A percentile compares a stretch with the other conserved stretches of the same genome.
phyloP scores from a whole-genome alignment of 1,139 yeast species.

The Suhomyces kunorum region DNA sequence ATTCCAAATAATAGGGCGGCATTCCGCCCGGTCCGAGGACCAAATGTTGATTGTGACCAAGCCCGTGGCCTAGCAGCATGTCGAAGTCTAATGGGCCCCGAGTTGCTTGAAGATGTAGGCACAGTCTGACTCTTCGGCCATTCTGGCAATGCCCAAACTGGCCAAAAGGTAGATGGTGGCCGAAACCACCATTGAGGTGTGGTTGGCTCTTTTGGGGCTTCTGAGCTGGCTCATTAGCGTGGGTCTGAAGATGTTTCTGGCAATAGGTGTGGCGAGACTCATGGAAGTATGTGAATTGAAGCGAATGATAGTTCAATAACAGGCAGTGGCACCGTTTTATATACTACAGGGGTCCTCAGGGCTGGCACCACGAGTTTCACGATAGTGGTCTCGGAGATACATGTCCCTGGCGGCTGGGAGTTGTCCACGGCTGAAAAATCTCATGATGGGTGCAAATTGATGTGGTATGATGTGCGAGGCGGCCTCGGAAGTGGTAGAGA shows the following conservation, averaged over 20 bases:
- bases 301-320: too few species aligned
- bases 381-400: conserved; percentile 3
- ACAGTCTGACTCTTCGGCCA: conserved; percentile 27
- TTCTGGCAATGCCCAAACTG: conserved; percentile 24
- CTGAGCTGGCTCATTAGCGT: not conserved
- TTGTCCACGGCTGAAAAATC: conserved; percentile 6
- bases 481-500: not conserved
- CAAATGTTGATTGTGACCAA: too few species aligned
- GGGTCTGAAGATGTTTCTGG: conserved; percentile 6
- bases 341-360: too few species aligned
- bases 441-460: conserved; percentile 12
- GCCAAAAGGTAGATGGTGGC: conserved; percentile 25
- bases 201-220: conserved; percentile 1
- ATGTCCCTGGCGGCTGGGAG: conserved; percentile 4
- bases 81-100: conserved; percentile 17
- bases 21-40: too few species aligned
- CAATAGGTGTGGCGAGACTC: conserved; percentile 4
- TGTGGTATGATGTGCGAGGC: conserved; percentile 7
- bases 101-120: conserved; percentile 29
- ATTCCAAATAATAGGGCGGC: not conserved
- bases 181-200: conserved; percentile 15
- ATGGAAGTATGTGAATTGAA: conserved; percentile 1
- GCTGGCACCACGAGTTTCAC: too few species aligned
- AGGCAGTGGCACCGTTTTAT: not conserved
- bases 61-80: too few species aligned